Percentiles rank a stretch among this genome's conserved stretches.
Conservation (phyloP, 208 protist species). For the Naegleria gruberi region DNA sequence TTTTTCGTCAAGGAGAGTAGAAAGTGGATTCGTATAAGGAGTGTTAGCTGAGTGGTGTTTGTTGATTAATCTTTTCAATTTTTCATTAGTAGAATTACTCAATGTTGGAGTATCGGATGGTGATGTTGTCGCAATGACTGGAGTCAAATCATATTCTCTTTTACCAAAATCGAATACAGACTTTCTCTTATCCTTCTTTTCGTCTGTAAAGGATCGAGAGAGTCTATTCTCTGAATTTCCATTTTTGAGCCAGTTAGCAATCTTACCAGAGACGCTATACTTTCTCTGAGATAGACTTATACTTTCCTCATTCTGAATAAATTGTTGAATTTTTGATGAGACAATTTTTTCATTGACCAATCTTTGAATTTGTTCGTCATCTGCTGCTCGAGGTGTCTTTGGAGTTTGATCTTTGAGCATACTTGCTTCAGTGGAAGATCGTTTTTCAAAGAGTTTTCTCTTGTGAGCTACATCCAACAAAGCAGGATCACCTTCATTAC, state of each 20-base stretch:
- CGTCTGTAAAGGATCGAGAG: background rate
- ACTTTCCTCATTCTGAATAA: background rate
- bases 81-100: too few relatives aligned
- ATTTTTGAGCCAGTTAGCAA: background rate
- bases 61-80: too few relatives aligned
- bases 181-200: background rate
- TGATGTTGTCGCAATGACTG: too few relatives aligned
- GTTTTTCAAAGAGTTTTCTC: background rate
- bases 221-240: background rate
- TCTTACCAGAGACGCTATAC: background rate
- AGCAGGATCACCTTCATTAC: background rate
- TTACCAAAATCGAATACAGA: background rate
- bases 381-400: too few relatives aligned
- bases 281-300: background rate
- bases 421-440: background rate
- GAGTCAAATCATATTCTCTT: background rate
- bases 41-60: too few relatives aligned
- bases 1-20: too few relatives aligned
- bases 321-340: background rate
- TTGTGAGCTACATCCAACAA: background rate
- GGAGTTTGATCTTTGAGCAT: too few relatives aligned
- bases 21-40: too few relatives aligned
- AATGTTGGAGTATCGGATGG: too few relatives aligned
- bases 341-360: background rate
- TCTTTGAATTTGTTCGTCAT: background rate